Base-by-base conservation (phyloP, 345 rosid species). In the Punica granatum region DNA sequence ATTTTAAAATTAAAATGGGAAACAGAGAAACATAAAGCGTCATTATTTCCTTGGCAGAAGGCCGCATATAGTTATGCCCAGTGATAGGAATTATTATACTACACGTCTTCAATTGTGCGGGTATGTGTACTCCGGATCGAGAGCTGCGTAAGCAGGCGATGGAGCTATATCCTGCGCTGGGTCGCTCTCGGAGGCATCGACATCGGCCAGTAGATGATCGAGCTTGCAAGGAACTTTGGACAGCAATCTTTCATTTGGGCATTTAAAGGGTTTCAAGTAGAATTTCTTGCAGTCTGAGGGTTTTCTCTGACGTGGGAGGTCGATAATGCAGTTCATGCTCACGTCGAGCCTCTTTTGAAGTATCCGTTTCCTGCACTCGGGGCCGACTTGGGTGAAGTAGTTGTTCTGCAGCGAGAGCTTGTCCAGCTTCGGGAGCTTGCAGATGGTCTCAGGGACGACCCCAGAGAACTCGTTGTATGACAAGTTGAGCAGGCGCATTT, bases 351-450 rank as follows among this genome's bases (percentile, higher is more conserved):
- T 64, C 72, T 74, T 83, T 1, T 15, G 58, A 13, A 0, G 0
- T 30, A 86, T 76, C 69, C 81, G 64, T 11, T 77, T 60, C 77
- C 83, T 61, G 73, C 92, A 87, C 37, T 53, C 64, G 0, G 81
- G 82, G 8, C 92, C 89, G 21, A 83, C 83, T 66, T 81, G 75
- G 6, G 89, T 87, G 77, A 87, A 84, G 74, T 81, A 87, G 63
- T 86, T 86, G 44, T 72, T 6, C 0, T 87, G 71, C 63, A 84
- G 48, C 0, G 81, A 36, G 28, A 86, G 62, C 3, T 67, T 72
- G 0, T 35, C n/a, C 10, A 86, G 64, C 0, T 77, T 74, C 2
- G 82, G 79, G 30, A 86, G 77, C 71, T 25, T 9, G 73, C 91
- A 86, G 41, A 86, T 76, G 14, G 60, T 60, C 70, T 84, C 91